These are phyloP conservation scores for Talaromyces verruculosus DNA, from an alignment of 2,329 filamentous ascomycete genomes.

Conservation along the genomic window DNA sequence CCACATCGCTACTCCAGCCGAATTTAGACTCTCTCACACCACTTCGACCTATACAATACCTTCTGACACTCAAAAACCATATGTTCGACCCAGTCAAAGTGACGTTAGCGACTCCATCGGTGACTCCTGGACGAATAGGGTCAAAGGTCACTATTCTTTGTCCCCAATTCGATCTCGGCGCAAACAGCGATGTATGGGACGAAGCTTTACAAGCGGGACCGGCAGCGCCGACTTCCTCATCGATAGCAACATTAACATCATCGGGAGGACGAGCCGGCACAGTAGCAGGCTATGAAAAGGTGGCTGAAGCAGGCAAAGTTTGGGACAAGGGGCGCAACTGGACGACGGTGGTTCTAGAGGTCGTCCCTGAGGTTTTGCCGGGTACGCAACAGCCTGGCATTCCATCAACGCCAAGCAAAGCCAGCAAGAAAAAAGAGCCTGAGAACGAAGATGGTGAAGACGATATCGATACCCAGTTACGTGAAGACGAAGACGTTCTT, in stretches of 20 bases:
- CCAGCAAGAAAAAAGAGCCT: constrained; percentile 21
- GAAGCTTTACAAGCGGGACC: constrained; percentile 68
- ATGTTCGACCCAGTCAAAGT: constrained; percentile 89
- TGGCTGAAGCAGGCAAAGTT: constrained; percentile 87
- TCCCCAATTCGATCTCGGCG: constrained; percentile 89
- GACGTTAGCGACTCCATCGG: constrained; percentile 78
- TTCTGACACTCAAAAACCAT: constrained; percentile 89
- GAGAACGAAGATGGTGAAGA: constrained; percentile 31
- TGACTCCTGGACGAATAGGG: constrained; percentile 72
- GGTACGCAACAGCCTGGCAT: constrained; percentile 25
- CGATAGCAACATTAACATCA: constrained; percentile 21
- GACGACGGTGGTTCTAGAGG: constrained; percentile 90
- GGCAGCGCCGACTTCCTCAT: constrained; percentile 45
- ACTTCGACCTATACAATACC: constrained; percentile 66
- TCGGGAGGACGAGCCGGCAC: constrained; percentile 29
- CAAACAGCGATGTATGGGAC: constrained; percentile 92
- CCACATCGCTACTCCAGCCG: constrained; percentile 30
- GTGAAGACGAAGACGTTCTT: constrained; percentile 63
- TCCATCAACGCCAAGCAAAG: constrained; percentile 21
- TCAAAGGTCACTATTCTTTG: constrained; percentile 88
- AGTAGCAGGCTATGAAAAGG: constrained; percentile 44
- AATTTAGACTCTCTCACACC: constrained; percentile 52
- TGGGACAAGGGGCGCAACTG: constrained; percentile 93
- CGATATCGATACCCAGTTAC: constrained; percentile 29
- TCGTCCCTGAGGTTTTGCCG: constrained; percentile 62